Base-by-base conservation (phyloP, 306 rosid genomes). In the Prunus fruticosa region DNA sequence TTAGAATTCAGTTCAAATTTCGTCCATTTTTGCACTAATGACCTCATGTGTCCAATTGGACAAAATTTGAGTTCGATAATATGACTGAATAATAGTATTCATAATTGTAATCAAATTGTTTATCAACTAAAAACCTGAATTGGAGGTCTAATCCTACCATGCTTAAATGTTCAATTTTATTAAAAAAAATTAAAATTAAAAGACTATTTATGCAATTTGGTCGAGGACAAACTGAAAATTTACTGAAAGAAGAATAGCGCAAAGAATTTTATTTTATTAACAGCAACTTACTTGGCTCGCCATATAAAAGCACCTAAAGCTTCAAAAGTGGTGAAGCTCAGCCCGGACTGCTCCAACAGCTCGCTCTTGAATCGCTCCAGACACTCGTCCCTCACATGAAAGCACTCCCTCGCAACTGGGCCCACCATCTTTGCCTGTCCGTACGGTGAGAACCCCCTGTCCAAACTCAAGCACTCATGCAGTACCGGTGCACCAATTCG, bases 301-400 rank as follows among this genome's bases (percentile, higher is more conserved):
- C 97, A 94, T 71, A 94, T 84, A 83, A 81, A 94, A 15, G 98
- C 97, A 15, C 91, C 93, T 15, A 94, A 80, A 61, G 94, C 95
- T 78, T 94, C 98, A 75, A 94, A 91, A 28, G 94, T 86, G 57
- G 97, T 94, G 75, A 91, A 94, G 15, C 78, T 86, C 43, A 84
- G 61, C 16, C 93, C 95, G 47, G 82, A 87, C 34, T 78, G 85
- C 7, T 90, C 78, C 47, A 85, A 75, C 74, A 91, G 73, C 51
- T 38, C 53, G 5, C 34, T 47, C 68, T 89, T 94, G 47, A 90
- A 82, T 56, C 25, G 67, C 16, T 91, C 89, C 80, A 94, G 47
- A 58, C 80, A 73, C 76, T 86, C 86, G 51, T 91, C 97, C 11
- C 13, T 79, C 41, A 91, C 91, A 5, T 82, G 71, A 69, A 91